A percentile compares a stretch with the other conserved stretches of the same genome.
These are phyloP conservation scores for Pseudonitzschia multiseries DNA, from an alignment of 108 stramenopile genomes.

Conservation along the genomic window DNA sequence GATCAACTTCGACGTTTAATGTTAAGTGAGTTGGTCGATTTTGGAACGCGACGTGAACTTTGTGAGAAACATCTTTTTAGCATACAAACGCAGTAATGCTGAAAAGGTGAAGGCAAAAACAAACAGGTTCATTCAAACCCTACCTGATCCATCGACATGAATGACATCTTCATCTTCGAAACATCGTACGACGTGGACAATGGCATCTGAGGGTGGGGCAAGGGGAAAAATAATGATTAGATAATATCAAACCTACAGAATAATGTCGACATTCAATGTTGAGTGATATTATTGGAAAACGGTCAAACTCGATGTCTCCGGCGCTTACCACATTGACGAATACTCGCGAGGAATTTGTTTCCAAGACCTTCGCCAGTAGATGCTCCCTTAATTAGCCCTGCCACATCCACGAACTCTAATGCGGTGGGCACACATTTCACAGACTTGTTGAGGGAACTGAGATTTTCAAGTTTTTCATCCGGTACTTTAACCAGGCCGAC, in stretches of 20 bases:
- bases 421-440: conserved; percentile 86
- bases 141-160: conserved; percentile 68
- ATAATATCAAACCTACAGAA: background rate
- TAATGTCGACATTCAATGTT: background rate
- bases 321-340: conserved; percentile 74
- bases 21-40: conserved; percentile 30
- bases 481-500: conserved; percentile 95
- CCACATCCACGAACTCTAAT: conserved; percentile 98
- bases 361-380: conserved; percentile 96
- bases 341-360: conserved; percentile 98
- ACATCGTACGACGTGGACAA: conserved; percentile 88
- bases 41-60: background rate
- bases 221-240: background rate
- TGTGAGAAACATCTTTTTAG: background rate
- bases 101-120: background rate
- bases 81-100: too few species aligned
- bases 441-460: conserved; percentile 82
- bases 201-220: conserved; percentile 29
- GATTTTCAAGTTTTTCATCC: conserved; percentile 73
- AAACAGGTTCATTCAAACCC: background rate
- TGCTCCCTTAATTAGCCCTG: conserved; percentile 98
- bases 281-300: background rate
- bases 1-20: conserved; percentile 61
- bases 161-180: conserved; percentile 98
- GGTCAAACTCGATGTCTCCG: background rate